Evolutionary conservation across 177 flowering plant genomes (phyloP), one percentile per base, ranked within the genome.

Genomic region (Telopea speciosissima): DNA sequence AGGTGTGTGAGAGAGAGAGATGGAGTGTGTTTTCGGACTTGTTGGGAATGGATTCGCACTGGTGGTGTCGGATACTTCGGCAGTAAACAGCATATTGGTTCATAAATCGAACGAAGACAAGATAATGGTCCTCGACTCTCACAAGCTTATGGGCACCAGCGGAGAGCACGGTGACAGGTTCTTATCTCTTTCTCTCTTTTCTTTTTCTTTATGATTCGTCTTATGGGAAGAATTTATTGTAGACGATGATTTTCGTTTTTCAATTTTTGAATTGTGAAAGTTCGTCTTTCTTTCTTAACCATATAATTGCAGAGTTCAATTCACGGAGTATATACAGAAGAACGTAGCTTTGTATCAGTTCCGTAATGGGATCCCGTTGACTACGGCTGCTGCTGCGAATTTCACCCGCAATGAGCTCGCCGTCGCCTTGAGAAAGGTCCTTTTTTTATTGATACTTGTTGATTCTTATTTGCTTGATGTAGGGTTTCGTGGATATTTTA

Each of bases 31-130:
- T 0, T 95, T 95, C 28, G 99, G 99, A 58, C 54, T 95, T 11
- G 99, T 95, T 3, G 97, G 99, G 3, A 73, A 91, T 22, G 99
- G 88, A 8, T 95, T 91, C 80, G 87, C 92, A 3, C 59, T 95
- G 4, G 85, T 95, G 17, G 99, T 75, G 42, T 97, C 98, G 4
- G 99, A 95, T 52, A 70, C 99, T 3, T 95, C 97, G 31, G 99
- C 99, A 0, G 97, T 91, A 1, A 81, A 90, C 80, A 95, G 99
- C 82, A 95, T 95, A 17, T 79, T 93, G 25, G 91, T 95, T 33
- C 99, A 95, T 87, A 95, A 95, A 76, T 85, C 93, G 23, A 86
- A 95, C 83, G 99, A 95, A 71, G 99, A 95, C 88, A 95, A 95
- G 82, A 86, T 95, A 84, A 93, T 93, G 98, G 64, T 86, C 16